Base-by-base conservation (phyloP, 805 yeast species). In the Candida silvicultrix region DNA sequence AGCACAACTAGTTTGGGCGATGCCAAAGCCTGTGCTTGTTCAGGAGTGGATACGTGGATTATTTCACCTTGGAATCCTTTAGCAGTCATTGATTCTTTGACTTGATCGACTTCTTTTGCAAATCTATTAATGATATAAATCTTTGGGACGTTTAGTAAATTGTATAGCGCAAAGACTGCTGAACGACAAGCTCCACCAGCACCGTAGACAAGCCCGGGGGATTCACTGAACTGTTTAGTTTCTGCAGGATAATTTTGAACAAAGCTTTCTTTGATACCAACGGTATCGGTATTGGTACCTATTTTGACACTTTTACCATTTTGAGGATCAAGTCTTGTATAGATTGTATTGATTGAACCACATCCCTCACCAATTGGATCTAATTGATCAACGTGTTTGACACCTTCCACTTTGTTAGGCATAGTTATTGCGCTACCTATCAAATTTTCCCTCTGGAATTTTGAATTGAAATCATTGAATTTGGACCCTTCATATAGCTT, bases 171-270 rank as follows among this genome's bases (percentile, higher is more conserved):
- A 43, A 51, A 57, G 8, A 57, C 53, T 1, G 61, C 59, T 3
- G 59, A 56, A 29, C 61, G 52, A 43, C 61, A 55, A 5, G 61
- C 61, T 45, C 61, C 61, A 43, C 61, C 61, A 38, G 58, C 61
- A 28, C 61, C 61, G 25, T 57, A 57, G 2, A 57, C 52, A 10
- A 57, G 36, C 12, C 61, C 61, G 3, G 61, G 59, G 12, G 42
- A 16, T 1, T 51, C 52, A 20, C 42, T 42, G 23, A 39, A 46
- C 3, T 29, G n/a, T 8, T 41, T 43, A 9, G 45, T 48, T 23
- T 54, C 58, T 7, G 29, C n/a, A 18, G 59, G 58, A 32, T 45
- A 54, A 44, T 53, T 55, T 42, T 51, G 54, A 3, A 48, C 7
- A 20, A 57, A 49, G 7, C 56, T 49, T 22, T 54, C 53, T 7